phyloP scores from a whole-genome alignment of 2,329 filamentous ascomycete species.

The Aspergillus luchuensis region DNA sequence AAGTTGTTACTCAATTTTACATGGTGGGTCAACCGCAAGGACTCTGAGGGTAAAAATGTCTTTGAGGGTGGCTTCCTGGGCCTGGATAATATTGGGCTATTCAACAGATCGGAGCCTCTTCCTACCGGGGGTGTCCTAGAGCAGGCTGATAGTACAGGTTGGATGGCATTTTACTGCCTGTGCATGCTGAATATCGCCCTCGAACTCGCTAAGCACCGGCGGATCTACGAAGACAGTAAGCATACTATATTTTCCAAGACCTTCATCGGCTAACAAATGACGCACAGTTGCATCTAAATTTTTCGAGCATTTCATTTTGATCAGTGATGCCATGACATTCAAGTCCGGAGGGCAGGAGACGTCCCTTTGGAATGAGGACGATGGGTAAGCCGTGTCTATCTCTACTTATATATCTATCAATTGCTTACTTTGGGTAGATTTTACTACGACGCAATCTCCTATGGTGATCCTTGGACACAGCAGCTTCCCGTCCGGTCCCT shows the following conservation, averaged over 20 bases:
- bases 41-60: slow-evolving; percentile 90
- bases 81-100: slow-evolving; percentile 94
- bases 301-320: slow-evolving; percentile 98
- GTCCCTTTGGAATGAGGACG: slow-evolving; percentile 93
- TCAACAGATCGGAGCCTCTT: slow-evolving; percentile 93
- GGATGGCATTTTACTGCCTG: slow-evolving; percentile 98
- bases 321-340: slow-evolving; percentile 95
- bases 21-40: slow-evolving; percentile 99
- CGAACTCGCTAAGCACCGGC: slow-evolving; percentile 90
- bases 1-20: slow-evolving; percentile 96
- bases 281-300: slow-evolving; percentile 83
- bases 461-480: slow-evolving; percentile 89
- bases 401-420: not conserved
- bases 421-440: slow-evolving; percentile 57
- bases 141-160: slow-evolving; percentile 95
- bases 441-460: slow-evolving; percentile 98
- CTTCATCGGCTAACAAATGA: slow-evolving; percentile 9
- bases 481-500: slow-evolving; percentile 90
- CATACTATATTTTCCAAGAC: not conserved
- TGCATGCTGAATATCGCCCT: slow-evolving; percentile 97
- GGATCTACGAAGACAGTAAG: slow-evolving; percentile 82
- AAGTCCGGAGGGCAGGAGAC: slow-evolving; percentile 71
- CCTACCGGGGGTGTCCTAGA: slow-evolving; percentile 92
- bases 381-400: slow-evolving; percentile 53
- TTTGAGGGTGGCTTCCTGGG: slow-evolving; percentile 96